Evolutionary conservation across 2,329 filamentous ascomycete genomes (phyloP).

Genomic region (Aureobasidium sp.): DNA sequence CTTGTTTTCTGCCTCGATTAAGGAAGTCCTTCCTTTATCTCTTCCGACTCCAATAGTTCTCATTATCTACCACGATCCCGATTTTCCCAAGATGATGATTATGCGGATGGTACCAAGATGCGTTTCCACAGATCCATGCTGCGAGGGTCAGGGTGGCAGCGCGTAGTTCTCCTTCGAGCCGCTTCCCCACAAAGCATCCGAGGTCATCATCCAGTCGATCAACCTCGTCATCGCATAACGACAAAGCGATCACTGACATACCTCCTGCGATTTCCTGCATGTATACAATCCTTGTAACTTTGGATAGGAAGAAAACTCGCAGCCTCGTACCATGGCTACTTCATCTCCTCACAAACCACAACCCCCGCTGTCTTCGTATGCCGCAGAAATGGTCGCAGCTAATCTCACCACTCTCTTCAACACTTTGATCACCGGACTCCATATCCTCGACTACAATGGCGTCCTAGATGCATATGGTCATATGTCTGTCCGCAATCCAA

Average conservation of each 20-base stretch:
- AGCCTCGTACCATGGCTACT: background rate
- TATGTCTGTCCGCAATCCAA: conserved; percentile 44
- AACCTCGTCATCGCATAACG: background rate
- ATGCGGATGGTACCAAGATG: background rate
- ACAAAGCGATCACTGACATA: background rate
- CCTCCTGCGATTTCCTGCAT: background rate
- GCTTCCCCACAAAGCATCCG: background rate
- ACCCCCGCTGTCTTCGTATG: background rate
- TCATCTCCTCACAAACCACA: background rate
- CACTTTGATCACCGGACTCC: conserved; percentile 38
- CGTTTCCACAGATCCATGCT: background rate
- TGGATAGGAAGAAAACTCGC: background rate
- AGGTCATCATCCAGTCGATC: background rate
- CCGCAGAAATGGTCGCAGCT: conserved; percentile 12
- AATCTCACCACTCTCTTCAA: conserved; percentile 16
- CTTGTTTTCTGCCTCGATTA: too few species aligned
- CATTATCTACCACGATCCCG: background rate
- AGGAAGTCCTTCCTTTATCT: too few species aligned
- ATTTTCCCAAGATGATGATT: background rate
- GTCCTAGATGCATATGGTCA: conserved; percentile 50
- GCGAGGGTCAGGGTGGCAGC: background rate
- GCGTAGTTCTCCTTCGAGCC: background rate
- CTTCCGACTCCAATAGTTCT: background rate
- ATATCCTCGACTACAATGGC: conserved; percentile 45
- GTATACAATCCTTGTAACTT: background rate